phyloP scores from a whole-genome alignment of 176 grass and related monocot genomes.

The sorghum (Sorghum bicolor) region DNA sequence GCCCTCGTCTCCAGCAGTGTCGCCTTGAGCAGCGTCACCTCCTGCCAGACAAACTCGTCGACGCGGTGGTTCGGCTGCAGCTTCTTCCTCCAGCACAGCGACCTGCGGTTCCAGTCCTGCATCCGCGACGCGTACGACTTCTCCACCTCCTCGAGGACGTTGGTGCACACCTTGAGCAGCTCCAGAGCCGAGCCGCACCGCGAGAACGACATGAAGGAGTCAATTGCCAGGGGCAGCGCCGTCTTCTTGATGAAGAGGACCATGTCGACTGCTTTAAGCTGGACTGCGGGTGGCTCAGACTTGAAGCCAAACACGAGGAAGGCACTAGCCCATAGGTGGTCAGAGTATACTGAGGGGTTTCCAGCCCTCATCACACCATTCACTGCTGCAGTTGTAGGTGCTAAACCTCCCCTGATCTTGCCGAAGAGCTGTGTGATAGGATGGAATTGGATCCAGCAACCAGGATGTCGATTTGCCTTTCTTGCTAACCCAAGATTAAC shows the following conservation, averaged over 20 bases:
- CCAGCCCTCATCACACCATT: constrained; percentile 72
- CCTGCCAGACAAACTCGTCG: constrained; percentile 91
- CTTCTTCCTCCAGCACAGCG: constrained; percentile 84
- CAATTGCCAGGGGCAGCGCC: constrained; percentile 72
- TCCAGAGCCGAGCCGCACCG: constrained; percentile 88
- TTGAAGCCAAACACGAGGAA: constrained; percentile 98
- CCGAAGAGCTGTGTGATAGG: constrained; percentile 79
- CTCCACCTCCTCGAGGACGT: constrained; percentile 88
- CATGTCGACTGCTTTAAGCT: constrained; percentile 80
- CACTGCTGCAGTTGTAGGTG: constrained; percentile 54
- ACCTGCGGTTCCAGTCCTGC: constrained; percentile 72
- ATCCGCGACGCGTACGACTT: constrained; percentile 79
- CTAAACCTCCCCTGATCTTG: constrained; percentile 73
- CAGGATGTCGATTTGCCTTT: constrained; percentile 60
- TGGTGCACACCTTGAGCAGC: constrained; percentile 96
- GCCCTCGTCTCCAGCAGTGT: constrained; percentile 78
- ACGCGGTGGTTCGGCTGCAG: constrained; percentile 67
- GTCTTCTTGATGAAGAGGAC: constrained; percentile 91
- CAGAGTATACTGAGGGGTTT: constrained; percentile 65
- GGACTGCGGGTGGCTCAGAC: constrained; percentile 71
- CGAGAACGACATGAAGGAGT: constrained; percentile 90
- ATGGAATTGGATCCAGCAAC: constrained; percentile 96
- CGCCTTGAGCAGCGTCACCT: constrained; percentile 93
- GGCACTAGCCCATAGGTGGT: constrained; percentile 89
- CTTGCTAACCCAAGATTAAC: constrained; percentile 92